Evolutionary conservation across 2,329 filamentous ascomycete genomes (phyloP).

Genomic region (Xylaria sp.): DNA sequence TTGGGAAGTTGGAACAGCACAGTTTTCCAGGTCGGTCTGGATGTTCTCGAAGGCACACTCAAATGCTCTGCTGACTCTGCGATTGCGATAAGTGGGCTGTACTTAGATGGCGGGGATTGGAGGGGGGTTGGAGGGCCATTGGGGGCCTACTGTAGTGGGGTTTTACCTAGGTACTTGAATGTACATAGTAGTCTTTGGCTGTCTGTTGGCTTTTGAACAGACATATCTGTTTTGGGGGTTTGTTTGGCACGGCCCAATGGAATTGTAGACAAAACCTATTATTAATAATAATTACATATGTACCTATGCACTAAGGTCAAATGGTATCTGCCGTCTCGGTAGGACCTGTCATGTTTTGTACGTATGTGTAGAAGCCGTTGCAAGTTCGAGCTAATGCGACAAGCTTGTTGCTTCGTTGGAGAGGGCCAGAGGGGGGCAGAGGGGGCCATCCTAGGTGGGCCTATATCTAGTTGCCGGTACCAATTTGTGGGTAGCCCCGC

Average conservation of each 20-base stretch:
- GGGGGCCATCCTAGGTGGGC: too few species aligned
- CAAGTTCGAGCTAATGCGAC: too few species aligned
- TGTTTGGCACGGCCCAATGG: neutral
- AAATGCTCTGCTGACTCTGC: constrained; percentile 19
- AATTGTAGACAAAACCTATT: too few species aligned
- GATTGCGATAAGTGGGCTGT: constrained; percentile 10
- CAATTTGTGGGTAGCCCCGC: constrained; percentile 19
- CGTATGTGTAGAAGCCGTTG: too few species aligned
- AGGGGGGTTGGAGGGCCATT: neutral
- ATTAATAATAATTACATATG: too few species aligned
- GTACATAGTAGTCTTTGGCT: neutral
- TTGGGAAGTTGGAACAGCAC: neutral
- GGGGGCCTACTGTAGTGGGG: neutral
- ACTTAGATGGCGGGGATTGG: neutral
- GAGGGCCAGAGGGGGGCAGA: too few species aligned
- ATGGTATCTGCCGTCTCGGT: too few species aligned
- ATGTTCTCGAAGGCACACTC: neutral
- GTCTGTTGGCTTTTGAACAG: neutral
- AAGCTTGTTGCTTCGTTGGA: too few species aligned
- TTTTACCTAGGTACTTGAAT: neutral
- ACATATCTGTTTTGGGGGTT: too few species aligned
- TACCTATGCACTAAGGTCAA: too few species aligned
- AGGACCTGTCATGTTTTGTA: too few species aligned
- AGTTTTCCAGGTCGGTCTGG: neutral
- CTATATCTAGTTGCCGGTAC: too few species aligned